These are phyloP conservation scores for Coniferiporia sulphurascens DNA, from an alignment of 1,284 basidiomycete species.

Conservation along the genomic window DNA sequence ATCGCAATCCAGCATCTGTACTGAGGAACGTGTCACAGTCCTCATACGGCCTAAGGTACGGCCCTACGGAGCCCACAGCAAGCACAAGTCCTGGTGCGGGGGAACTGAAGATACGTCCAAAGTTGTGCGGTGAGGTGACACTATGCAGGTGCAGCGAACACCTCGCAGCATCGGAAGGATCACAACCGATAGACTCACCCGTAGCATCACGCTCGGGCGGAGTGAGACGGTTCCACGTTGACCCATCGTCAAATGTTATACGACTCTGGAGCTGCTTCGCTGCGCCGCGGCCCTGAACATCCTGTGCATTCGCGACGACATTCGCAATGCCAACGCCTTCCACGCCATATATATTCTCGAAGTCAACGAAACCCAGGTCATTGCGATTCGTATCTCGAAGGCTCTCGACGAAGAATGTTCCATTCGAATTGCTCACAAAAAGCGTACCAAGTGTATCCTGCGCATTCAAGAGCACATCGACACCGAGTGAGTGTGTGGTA, in stretches of 20 bases:
- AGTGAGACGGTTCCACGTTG: constrained; percentile 33
- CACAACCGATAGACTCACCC: constrained; percentile 60
- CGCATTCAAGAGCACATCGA: constrained; percentile 86
- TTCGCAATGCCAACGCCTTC: constrained; percentile 94
- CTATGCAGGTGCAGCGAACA: constrained; percentile 93
- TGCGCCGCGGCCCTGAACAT: constrained; percentile 64
- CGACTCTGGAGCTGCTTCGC: constrained; percentile 67
- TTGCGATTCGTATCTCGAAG: constrained; percentile 91
- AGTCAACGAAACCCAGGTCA: constrained; percentile 85
- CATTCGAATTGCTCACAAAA: constrained; percentile 92
- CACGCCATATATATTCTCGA: constrained; percentile 87
- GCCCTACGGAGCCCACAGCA: constrained; percentile 89
- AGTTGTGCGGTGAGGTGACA: constrained; percentile 88
- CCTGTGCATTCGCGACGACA: constrained; percentile 75
- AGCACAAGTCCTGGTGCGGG: constrained; percentile 92
- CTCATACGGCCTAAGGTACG: constrained; percentile 69
- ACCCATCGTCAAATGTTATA: constrained; percentile 91
- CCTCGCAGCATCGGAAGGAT: constrained; percentile 46
- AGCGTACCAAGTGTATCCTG: constrained; percentile 77
- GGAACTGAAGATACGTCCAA: constrained; percentile 90
- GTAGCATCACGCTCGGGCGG: constrained; percentile 62
- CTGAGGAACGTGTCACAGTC: constrained; percentile 94
- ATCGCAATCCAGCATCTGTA: constrained; percentile 83
- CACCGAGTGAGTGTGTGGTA: constrained; percentile 87
- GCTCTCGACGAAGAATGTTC: constrained; percentile 92